Conservation (phyloP, 495 filamentous ascomycete genomes). For the Aspergillus nanangensis region DNA sequence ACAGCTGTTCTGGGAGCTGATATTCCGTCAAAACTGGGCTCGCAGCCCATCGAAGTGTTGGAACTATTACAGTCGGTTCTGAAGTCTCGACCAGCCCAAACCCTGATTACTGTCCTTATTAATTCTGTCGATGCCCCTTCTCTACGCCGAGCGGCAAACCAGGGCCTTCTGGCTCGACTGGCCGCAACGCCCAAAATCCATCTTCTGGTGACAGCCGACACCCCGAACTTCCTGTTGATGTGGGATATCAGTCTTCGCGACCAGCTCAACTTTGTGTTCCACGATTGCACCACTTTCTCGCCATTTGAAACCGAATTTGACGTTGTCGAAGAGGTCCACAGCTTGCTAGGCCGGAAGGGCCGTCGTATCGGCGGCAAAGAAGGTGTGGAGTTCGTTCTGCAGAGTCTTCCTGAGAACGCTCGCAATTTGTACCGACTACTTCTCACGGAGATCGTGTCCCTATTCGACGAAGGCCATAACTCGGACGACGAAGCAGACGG, state of each 20-base stretch:
- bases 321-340: slow-evolving; percentile 81
- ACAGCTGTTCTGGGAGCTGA: slow-evolving; percentile 57
- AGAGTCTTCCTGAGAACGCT: slow-evolving; percentile 87
- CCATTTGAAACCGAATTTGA: slow-evolving; percentile 68
- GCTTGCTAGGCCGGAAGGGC: slow-evolving; percentile 79
- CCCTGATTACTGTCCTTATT: slow-evolving; percentile 64
- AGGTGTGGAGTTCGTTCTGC: slow-evolving; percentile 86
- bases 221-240: slow-evolving; percentile 78
- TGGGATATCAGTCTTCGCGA: slow-evolving; percentile 83
- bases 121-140: slow-evolving; percentile 80
- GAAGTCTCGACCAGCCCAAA: slow-evolving; percentile 35
- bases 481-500: slow-evolving; percentile 33
- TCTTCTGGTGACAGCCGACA: slow-evolving; percentile 78
- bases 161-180: slow-evolving; percentile 70
- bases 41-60: slow-evolving; percentile 61
- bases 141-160: slow-evolving; percentile 65
- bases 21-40: slow-evolving; percentile 50
- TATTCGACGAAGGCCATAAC: neutral
- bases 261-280: slow-evolving; percentile 80
- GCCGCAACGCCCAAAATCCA: slow-evolving; percentile 68
- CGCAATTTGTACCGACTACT: slow-evolving; percentile 78
- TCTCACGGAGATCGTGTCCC: slow-evolving; percentile 76
- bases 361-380: slow-evolving; percentile 81
- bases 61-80: slow-evolving; percentile 59
- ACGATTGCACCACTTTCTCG: slow-evolving; percentile 88